Percentiles rank a stretch among this genome's conserved stretches.
phyloP scores from a whole-genome alignment of 108 stramenopile genomes.

The Skeletonema potamos region DNA sequence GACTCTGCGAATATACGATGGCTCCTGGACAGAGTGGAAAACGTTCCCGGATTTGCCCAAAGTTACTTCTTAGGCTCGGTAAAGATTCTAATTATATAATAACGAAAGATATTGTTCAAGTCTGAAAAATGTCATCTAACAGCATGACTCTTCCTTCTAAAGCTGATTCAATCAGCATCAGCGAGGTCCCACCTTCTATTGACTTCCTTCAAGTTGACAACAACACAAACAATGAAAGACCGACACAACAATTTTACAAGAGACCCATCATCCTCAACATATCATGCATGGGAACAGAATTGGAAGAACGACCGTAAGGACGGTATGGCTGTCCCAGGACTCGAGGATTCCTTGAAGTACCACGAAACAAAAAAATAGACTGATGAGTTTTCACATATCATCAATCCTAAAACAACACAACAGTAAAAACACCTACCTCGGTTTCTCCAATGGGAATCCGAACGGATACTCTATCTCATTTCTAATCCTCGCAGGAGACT shows the following conservation, averaged over 20 bases:
- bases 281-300: not conserved
- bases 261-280: not conserved
- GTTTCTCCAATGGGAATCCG: conserved; percentile 17
- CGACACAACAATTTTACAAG: not conserved
- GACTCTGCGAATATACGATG: conserved; percentile 69
- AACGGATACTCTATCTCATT: conserved; percentile 30
- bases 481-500: conserved; percentile 24
- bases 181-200: no score
- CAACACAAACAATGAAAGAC: not conserved
- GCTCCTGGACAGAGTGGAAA: conserved; percentile 81
- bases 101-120: not conserved
- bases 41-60: conserved; percentile 35
- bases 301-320: not conserved
- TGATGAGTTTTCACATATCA: not conserved
- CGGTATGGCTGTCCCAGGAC: not conserved
- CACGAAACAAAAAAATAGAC: not conserved
- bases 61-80: not conserved
- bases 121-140: not conserved
- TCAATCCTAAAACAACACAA: not conserved
- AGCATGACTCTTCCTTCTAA: not conserved
- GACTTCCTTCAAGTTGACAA: not conserved
- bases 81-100: not conserved
- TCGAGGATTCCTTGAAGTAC: not conserved
- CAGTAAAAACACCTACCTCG: not conserved
- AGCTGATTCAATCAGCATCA: not conserved